Percentiles rank a stretch among this genome's conserved stretches.
Conservation (phyloP, 2,329 filamentous ascomycete species). For the Botryotinia convoluta region DNA sequence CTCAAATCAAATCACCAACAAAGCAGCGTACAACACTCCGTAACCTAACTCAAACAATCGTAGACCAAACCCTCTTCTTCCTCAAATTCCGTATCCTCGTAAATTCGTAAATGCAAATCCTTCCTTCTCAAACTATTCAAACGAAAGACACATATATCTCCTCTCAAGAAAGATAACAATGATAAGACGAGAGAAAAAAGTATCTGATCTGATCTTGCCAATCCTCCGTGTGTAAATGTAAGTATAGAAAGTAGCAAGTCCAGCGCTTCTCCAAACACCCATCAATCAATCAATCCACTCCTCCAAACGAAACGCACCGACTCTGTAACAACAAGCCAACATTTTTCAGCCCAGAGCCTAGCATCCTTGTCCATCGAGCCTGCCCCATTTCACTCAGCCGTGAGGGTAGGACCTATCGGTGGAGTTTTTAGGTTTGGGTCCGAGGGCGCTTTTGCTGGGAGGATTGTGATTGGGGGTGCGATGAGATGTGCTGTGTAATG, state of each 20-base stretch:
- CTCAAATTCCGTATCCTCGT: neutral
- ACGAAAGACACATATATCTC: neutral
- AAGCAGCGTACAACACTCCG: neutral
- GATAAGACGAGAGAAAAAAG: neutral
- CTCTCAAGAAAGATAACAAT: neutral
- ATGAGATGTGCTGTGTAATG: neutral
- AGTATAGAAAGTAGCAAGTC: neutral
- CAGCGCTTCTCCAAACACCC: slow-evolving; percentile 1
- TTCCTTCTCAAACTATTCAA: neutral
- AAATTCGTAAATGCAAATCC: neutral
- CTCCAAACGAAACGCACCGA: neutral
- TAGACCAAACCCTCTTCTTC: neutral
- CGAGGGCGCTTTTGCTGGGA: neutral
- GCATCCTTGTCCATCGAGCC: neutral
- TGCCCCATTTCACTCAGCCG: neutral
- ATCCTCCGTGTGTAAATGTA: neutral
- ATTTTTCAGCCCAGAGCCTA: neutral
- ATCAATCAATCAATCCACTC: neutral
- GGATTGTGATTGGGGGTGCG: neutral
- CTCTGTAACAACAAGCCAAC: neutral
- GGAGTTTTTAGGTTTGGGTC: neutral
- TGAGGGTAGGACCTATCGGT: neutral
- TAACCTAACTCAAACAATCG: neutral
- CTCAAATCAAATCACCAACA: neutral
- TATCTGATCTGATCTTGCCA: neutral